phyloP scores from a whole-genome alignment of 2,329 filamentous ascomycete species.

The Hypoxylon sp. region DNA sequence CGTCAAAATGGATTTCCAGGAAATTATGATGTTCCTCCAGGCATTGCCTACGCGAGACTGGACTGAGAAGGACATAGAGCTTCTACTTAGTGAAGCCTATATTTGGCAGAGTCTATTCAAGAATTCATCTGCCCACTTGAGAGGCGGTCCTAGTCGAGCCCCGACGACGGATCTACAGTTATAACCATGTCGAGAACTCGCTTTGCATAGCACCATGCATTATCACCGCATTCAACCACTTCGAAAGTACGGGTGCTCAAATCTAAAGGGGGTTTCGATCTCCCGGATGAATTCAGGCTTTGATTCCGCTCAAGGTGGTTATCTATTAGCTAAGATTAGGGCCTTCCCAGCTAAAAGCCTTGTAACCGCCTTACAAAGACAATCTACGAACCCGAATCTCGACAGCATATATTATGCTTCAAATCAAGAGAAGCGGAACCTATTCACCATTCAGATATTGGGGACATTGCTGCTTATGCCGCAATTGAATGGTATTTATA shows the following conservation, averaged over 20 bases:
- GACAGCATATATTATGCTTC: not conserved
- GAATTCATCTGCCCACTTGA: constrained; percentile 90
- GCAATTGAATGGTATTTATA: not conserved
- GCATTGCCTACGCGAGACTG: constrained; percentile 91
- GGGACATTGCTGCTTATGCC: not conserved
- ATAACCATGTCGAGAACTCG: constrained; percentile 29
- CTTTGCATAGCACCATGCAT: constrained; percentile 10
- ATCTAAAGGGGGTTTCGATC: not conserved
- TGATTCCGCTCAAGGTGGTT: not conserved
- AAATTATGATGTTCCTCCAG: constrained; percentile 99
- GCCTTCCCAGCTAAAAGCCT: not conserved
- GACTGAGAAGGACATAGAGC: constrained; percentile 98
- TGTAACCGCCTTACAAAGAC: not conserved
- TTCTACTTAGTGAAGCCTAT: constrained; percentile 94
- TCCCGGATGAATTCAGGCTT: not conserved
- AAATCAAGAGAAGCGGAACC: not conserved
- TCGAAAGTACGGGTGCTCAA: not conserved
- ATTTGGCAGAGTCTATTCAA: constrained; percentile 99
- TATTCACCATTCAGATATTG: not conserved
- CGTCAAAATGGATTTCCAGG: constrained; percentile 97
- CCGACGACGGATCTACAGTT: constrained; percentile 61
- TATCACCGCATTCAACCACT: not conserved
- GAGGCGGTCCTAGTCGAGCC: constrained; percentile 63
- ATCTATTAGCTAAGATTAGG: not conserved
- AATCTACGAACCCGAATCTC: not conserved